A percentile compares a stretch with the other conserved stretches of the same genome.
phyloP scores from a whole-genome alignment of 352 stramenopile genomes.

The Pythium coloratum region DNA sequence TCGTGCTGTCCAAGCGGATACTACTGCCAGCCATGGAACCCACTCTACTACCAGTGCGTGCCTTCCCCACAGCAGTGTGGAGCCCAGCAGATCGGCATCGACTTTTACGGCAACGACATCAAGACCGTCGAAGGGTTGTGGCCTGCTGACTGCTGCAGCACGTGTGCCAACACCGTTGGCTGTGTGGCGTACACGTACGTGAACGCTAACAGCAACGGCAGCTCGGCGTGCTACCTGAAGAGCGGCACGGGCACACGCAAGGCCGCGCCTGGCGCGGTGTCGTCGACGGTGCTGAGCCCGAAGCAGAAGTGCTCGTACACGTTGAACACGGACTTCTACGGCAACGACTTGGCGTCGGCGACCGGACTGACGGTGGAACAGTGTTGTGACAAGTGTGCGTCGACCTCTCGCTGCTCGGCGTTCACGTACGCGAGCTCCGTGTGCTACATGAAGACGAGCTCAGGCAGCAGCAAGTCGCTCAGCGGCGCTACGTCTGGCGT shows the following conservation, averaged over 20 bases:
- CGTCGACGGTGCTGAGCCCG: neutral
- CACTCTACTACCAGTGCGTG: neutral
- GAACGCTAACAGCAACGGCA: no score
- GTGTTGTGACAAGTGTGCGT: conserved; percentile 5
- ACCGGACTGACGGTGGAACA: neutral
- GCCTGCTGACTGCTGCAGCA: no score
- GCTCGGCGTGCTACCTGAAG: no score
- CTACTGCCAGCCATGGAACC: neutral
- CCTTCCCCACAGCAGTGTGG: no score
- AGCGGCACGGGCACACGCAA: no score
- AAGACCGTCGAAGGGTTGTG: no score
- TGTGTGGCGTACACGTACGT: no score
- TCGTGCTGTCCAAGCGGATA: neutral
- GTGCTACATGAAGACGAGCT: neutral
- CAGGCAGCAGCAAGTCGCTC: neutral
- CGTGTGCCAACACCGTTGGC: no score
- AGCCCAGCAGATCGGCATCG: no score
- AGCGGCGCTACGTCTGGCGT: neutral
- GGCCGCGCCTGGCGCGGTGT: no score
- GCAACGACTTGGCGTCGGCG: neutral
- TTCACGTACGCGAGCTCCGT: conserved; percentile 3
- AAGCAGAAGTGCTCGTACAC: conserved; percentile 6
- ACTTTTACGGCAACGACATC: no score
- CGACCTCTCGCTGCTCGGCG: neutral
- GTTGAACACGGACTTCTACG: conserved; percentile 1